phyloP scores from a whole-genome alignment of 768 basidiomycete genomes.

The Neoboletus subvelutipes region DNA sequence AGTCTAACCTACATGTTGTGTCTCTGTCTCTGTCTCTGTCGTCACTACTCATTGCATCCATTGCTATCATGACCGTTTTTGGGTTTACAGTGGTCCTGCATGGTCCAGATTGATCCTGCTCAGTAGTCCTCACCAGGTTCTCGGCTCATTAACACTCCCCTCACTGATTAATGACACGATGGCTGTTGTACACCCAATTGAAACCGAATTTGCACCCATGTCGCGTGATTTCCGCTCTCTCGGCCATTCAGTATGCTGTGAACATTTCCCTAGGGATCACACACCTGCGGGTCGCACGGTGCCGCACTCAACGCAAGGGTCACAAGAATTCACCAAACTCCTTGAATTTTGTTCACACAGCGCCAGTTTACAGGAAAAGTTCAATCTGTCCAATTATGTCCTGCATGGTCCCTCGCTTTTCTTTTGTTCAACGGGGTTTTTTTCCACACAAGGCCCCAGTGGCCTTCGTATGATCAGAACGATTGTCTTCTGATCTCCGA shows the following conservation, averaged over 20 bases:
- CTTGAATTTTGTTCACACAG: not conserved
- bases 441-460: not conserved
- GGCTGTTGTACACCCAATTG: not conserved
- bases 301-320: not conserved
- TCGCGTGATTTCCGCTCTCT: not conserved
- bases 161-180: too few relatives aligned
- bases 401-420: not conserved
- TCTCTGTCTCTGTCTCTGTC: too few relatives aligned
- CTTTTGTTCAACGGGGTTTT: not conserved
- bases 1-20: not conserved
- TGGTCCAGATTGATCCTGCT: not conserved
- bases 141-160: not conserved
- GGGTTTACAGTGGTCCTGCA: not conserved
- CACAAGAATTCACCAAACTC: too few relatives aligned
- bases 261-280: not conserved
- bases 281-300: not conserved
- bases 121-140: too few relatives aligned
- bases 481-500: too few relatives aligned
- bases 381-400: conserved; percentile 8
- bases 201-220: not conserved
- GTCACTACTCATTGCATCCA: not conserved
- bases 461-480: too few relatives aligned
- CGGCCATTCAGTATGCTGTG: not conserved
- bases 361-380: not conserved
- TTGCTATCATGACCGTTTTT: not conserved